A percentile compares a stretch with the other conserved stretches of the same genome.
Evolutionary conservation across 2,329 filamentous ascomycete genomes (phyloP).

Genomic region (Fusarium keratoplasticum): DNA sequence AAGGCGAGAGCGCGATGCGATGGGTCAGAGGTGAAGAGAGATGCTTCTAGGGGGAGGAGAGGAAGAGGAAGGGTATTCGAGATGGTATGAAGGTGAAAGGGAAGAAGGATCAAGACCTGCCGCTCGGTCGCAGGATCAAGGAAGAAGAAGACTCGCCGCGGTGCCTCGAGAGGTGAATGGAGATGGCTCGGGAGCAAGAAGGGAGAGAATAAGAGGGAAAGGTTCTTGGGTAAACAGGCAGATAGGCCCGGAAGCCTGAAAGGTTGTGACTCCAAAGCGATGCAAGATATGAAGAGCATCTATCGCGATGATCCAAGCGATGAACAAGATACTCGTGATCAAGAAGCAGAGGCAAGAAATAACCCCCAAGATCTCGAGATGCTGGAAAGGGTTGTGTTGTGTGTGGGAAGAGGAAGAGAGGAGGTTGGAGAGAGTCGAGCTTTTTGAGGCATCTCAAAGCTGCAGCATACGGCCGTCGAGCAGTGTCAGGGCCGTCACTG

Average conservation of each 20-base stretch:
- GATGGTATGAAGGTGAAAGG: not conserved
- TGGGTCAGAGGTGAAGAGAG: not conserved
- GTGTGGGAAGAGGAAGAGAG: not conserved
- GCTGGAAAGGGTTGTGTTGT: not conserved
- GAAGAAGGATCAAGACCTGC: not conserved
- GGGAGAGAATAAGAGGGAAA: not conserved
- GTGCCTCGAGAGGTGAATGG: not conserved
- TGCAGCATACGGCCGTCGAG: not conserved
- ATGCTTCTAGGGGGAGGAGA: not conserved
- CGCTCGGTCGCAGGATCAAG: not conserved
- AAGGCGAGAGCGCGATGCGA: not conserved
- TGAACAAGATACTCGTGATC: not conserved
- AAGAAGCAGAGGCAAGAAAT: not conserved
- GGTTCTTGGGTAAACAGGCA: not conserved
- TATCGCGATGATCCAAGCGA: not conserved
- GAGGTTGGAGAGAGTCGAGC: not conserved
- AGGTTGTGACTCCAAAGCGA: not conserved
- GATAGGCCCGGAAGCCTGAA: not conserved
- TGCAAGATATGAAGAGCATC: not conserved
- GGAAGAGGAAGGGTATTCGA: not conserved
- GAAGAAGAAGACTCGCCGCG: not conserved
- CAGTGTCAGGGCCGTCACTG: not conserved
- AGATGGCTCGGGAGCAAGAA: not conserved
- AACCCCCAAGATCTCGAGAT: not conserved
- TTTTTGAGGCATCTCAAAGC: not conserved